Evolutionary conservation across 1,139 yeast species (phyloP).

Genomic region (Casaregolazyma lundiana): DNA sequence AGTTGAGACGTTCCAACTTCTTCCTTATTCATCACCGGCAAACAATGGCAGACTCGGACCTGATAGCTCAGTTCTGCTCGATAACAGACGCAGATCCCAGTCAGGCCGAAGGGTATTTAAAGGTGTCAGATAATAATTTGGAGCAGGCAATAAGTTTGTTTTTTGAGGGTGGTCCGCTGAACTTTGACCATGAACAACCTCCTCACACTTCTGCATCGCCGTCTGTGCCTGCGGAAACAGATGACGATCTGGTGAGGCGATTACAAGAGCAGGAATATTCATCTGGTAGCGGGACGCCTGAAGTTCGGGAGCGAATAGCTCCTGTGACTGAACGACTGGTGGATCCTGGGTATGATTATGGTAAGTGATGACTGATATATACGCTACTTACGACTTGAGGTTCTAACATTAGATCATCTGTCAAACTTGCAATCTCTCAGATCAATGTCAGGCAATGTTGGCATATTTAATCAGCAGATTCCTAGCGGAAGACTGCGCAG

Average conservation of each 20-base stretch:
- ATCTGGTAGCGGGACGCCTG: constrained; percentile 38
- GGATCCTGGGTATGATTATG: constrained; percentile 34
- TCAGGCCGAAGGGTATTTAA: constrained; percentile 73
- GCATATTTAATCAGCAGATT: constrained; percentile 47
- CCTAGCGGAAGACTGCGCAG: constrained; percentile 16
- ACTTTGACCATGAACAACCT: constrained; percentile 33
- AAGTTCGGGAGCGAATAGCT: constrained; percentile 73
- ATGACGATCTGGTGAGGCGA: constrained; percentile 13
- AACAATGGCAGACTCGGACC: constrained; percentile 40
- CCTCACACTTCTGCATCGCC: constrained; percentile 11
- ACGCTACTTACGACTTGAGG: constrained; percentile 1
- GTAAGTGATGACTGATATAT: constrained; percentile 4
- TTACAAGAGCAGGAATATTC: constrained; percentile 16
- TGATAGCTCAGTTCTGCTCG: constrained; percentile 70
- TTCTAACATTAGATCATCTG: constrained; percentile 2
- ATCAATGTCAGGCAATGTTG: constrained; percentile 2
- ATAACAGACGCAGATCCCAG: constrained; percentile 74
- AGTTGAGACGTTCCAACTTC: too few relatives aligned
- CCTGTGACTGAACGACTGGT: constrained; percentile 79
- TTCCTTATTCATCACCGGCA: neutral
- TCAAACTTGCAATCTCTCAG: constrained; percentile 5
- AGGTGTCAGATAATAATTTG: constrained; percentile 70
- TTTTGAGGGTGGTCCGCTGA: constrained; percentile 63
- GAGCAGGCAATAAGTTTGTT: constrained; percentile 83
- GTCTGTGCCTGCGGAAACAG: constrained; percentile 1